These are phyloP conservation scores for Ceratopteris richardii DNA, from an alignment of 75 land plant species.

Conservation along the genomic window DNA sequence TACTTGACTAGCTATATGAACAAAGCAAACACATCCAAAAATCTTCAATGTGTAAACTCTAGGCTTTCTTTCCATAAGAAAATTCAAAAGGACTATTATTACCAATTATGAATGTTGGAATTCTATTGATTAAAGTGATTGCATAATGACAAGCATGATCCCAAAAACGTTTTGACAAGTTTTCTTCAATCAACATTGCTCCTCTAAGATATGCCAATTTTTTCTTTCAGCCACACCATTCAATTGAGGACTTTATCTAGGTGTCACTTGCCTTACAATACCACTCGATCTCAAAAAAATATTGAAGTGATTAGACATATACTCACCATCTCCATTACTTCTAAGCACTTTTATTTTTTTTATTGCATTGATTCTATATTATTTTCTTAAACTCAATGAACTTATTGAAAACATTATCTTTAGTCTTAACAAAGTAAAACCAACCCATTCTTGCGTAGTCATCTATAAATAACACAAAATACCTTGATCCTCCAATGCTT, in stretches of 20 bases:
- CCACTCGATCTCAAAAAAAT: slow-evolving; percentile 10
- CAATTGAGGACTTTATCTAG: slow-evolving; percentile 20
- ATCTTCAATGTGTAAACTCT: slow-evolving; percentile 12
- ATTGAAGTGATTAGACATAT: slow-evolving; percentile 15
- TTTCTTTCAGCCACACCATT: slow-evolving; percentile 18
- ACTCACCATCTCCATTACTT: too few relatives aligned
- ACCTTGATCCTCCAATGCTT: too few relatives aligned
- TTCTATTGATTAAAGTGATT: slow-evolving; percentile 14
- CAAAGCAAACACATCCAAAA: slow-evolving; percentile 32
- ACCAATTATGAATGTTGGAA: slow-evolving; percentile 9
- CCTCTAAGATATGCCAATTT: slow-evolving; percentile 31
- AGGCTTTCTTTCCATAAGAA: slow-evolving; percentile 19
- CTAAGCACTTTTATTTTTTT: slow-evolving; percentile 9
- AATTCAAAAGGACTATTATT: slow-evolving; percentile 7
- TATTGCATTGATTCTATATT: slow-evolving; percentile 14
- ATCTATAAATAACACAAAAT: slow-evolving; percentile 17
- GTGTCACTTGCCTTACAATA: slow-evolving; percentile 14
- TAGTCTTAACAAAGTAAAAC: slow-evolving; percentile 17
- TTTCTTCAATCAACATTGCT: slow-evolving; percentile 12
- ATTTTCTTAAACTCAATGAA: slow-evolving; percentile 12
- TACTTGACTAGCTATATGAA: slow-evolving; percentile 12
- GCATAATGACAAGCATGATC: slow-evolving; percentile 13
- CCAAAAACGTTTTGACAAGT: slow-evolving; percentile 10
- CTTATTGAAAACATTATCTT: slow-evolving; percentile 12
- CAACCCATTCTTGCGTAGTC: slow-evolving; percentile 11